Base-by-base conservation (phyloP, 306 rosid species). In the Begonia loranthoides region DNA sequence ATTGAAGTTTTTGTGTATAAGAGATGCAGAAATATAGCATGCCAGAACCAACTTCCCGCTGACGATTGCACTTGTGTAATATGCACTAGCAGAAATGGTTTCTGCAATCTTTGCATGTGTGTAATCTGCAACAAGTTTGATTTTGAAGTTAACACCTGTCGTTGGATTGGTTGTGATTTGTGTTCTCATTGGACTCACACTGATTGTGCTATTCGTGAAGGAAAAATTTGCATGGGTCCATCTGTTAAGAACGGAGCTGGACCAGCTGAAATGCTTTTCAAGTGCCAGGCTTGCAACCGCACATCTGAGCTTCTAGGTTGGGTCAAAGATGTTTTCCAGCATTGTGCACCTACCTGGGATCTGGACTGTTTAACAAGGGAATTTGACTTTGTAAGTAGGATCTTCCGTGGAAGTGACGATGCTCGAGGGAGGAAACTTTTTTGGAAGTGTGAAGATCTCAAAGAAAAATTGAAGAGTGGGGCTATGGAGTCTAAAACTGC, bases 111-210 rank as follows among this genome's bases (percentile, higher is more conserved):
- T 58, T 90, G 99, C 74, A 90, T 90, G 95, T 90, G 97, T 70
- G 95, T 80, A 36, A 71, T 82, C 62, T 90, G 99, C 61, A 90
- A 86, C 78, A 90, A 90, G 88, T 90, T 90, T 61, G 99, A 90
- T 69, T 90, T 90, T 65, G 95, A 90, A 82, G 95, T 90, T 28
- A 90, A 86, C 61, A 90, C 99, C 15, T 90, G 99, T 58, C 94
- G 99, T 11, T 90, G 99, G 99, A 71, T 90, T 67, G 95, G 99
- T 54, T 90, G 99, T 68, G 99, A 90, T 67, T 61, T 82, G 55
- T 90, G 97, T 49, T 86, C 94, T 51, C 97, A 90, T 68, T 90
- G 99, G 99, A 85, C 99, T 52, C 99, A 90, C 69, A 90, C 99
- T 1, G 95, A 90, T 66, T 90, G 99, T 70, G 95, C 99, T 22